phyloP scores from a whole-genome alignment of 192 early-diverging fungal species.

The Backusella parvicylindrica region DNA sequence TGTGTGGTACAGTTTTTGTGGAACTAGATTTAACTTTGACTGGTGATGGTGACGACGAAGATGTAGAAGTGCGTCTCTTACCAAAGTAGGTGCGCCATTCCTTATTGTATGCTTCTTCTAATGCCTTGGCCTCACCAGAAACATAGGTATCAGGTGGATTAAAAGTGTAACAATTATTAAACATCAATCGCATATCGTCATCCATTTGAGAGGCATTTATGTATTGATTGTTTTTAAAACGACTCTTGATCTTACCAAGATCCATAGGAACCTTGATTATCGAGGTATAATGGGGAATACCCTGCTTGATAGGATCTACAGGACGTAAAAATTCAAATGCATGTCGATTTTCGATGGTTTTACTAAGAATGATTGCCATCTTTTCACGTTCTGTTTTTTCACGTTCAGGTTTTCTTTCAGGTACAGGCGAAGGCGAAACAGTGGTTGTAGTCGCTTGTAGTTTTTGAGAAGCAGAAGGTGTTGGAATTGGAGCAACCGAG shows the following conservation, averaged over 20 bases:
- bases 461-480: neutral
- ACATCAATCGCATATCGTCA: constrained; percentile 56
- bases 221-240: constrained; percentile 44
- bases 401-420: neutral
- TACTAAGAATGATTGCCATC: constrained; percentile 30
- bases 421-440: neutral
- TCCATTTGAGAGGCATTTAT: constrained; percentile 31
- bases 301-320: constrained; percentile 56
- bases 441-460: neutral
- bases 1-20: neutral
- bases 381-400: constrained; percentile 15
- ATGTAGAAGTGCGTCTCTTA: neutral
- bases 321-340: constrained; percentile 58
- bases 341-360: constrained; percentile 39
- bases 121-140: constrained; percentile 51
- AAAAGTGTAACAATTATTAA: constrained; percentile 63
- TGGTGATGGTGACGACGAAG: neutral
- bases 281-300: constrained; percentile 60
- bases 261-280: constrained; percentile 72
- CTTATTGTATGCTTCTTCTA: constrained; percentile 55
- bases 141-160: constrained; percentile 72
- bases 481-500: neutral
- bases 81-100: constrained; percentile 45
- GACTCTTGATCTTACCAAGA: constrained; percentile 49
- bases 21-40: neutral